phyloP scores from a whole-genome alignment of 768 basidiomycete species.

The Wakefieldia striispora region DNA sequence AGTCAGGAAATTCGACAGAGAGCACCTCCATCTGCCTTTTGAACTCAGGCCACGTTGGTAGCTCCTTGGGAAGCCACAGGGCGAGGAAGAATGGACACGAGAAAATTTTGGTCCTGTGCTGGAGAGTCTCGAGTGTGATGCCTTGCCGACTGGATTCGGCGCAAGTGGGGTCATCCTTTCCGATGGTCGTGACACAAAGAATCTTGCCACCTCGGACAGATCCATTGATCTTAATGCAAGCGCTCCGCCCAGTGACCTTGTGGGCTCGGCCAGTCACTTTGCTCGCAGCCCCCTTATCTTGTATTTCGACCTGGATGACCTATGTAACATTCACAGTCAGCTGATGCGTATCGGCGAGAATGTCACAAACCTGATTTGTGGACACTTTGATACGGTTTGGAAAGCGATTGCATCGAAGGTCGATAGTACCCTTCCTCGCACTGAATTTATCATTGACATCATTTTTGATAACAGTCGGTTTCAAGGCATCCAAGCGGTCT shows the following conservation, averaged over 20 bases:
- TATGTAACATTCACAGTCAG: neutral
- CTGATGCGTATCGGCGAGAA: neutral
- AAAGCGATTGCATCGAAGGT: constrained; percentile 40
- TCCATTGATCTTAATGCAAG: constrained; percentile 27
- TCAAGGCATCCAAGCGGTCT: constrained; percentile 45
- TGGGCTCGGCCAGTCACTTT: constrained; percentile 22
- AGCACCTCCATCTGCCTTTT: neutral
- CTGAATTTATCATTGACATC: constrained; percentile 33
- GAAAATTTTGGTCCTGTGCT: constrained; percentile 13
- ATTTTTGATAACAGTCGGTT: constrained; percentile 45
- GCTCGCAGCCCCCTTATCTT: neutral
- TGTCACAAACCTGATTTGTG: constrained; percentile 36
- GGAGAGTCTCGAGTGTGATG: constrained; percentile 24
- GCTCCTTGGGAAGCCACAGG: constrained; percentile 28
- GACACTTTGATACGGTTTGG: constrained; percentile 42
- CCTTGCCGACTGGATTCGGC: constrained; percentile 42
- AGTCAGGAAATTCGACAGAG: neutral
- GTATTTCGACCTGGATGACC: constrained; percentile 21
- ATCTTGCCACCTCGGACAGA: constrained; percentile 17
- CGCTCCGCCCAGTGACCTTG: constrained; percentile 37
- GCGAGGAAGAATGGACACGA: constrained; percentile 24
- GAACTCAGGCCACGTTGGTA: constrained; percentile 13
- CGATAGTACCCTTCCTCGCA: constrained; percentile 29
- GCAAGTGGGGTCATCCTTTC: constrained; percentile 51
- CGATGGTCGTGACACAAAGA: constrained; percentile 46